Evolutionary conservation across 2,329 filamentous ascomycete genomes (phyloP).

Genomic region (Neurospora sp.): DNA sequence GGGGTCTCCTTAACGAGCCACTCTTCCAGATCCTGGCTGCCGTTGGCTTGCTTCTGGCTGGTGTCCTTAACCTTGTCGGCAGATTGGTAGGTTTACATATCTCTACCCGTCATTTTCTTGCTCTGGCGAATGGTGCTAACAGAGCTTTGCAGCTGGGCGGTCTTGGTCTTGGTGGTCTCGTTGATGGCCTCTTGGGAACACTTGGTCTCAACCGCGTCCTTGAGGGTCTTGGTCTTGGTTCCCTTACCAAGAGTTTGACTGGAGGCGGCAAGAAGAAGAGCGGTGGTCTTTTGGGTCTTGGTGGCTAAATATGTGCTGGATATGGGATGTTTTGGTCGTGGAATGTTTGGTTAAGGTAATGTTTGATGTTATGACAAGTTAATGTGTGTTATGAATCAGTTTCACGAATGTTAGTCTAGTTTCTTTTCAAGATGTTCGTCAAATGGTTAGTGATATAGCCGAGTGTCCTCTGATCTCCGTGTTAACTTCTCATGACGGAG

Average conservation of each 20-base stretch:
- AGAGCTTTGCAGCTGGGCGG: constrained; percentile 46
- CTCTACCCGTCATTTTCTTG: not conserved
- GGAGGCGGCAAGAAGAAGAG: constrained; percentile 30
- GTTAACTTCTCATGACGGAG: not conserved
- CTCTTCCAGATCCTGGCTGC: constrained; percentile 88
- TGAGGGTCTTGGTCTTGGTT: constrained; percentile 57
- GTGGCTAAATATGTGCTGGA: constrained; percentile 8
- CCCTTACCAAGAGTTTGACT: constrained; percentile 24
- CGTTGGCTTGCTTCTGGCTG: constrained; percentile 70
- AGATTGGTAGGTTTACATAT: constrained; percentile 43
- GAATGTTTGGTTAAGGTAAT: not conserved
- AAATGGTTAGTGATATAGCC: not conserved
- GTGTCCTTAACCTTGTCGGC: constrained; percentile 78
- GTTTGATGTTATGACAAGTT: not conserved
- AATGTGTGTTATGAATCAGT: not conserved
- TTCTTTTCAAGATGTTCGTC: not conserved
- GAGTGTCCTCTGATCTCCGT: not conserved
- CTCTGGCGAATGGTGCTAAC: constrained; percentile 14
- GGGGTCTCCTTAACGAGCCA: constrained; percentile 72
- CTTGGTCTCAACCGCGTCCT: constrained; percentile 68
- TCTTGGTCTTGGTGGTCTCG: constrained; percentile 70
- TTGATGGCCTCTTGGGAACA: constrained; percentile 69
- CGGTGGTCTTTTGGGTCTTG: constrained; percentile 18
- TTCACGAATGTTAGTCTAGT: not conserved
- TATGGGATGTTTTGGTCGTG: not conserved